Base-by-base conservation (phyloP, 2,329 filamentous ascomycete genomes). In the Aureobasidium musti region DNA sequence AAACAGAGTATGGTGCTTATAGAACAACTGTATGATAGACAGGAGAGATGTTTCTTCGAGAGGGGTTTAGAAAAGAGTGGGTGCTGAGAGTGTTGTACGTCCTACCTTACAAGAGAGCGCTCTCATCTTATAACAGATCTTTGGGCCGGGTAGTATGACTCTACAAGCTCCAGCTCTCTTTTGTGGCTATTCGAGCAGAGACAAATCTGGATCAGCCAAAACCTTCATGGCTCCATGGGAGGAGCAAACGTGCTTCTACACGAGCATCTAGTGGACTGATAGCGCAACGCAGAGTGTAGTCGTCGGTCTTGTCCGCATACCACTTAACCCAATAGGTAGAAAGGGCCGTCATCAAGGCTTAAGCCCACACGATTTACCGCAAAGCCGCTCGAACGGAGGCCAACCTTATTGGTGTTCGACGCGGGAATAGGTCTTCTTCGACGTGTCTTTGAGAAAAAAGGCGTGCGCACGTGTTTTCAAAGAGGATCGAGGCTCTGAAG, bases 251-350 rank as follows among this genome's bases (percentile, higher is more conserved):
- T 61, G 57, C 57, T 37, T 50, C 41, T 49, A 3, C 39, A 19
- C 39, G 39, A 59, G 19, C 13, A 8, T 5, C 39, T 39, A 61
- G 41, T 47, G 57, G 28, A 50, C 14, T 23, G n/a, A 37, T 3
- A 61, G 19, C 43, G 13, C 43, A 50, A 28, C n/a, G n/a, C 10
- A 61, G 43, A 50, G 43, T 49, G 41, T 26, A 14, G 17, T 47
- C 19, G n/a, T 49, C 56, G 56, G 41, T 60, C 56, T 60, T 60
- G 56, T 60, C 56, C 43, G 57, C 41, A 47, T 37, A 49, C 10
- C 43, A 47, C 57, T 60, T 61, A 26, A 35, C 43, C 57, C 4
- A 37, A 49, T 47, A 21, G n/a, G 43, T 49, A 50, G 11, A 61
- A 49, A 11, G 30, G 41, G n/a, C 43, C 43, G 30, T 50, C 41